These are phyloP conservation scores for Forsythia viridissima DNA, from an alignment of 257 asterid genomes.

Conservation along the genomic window DNA sequence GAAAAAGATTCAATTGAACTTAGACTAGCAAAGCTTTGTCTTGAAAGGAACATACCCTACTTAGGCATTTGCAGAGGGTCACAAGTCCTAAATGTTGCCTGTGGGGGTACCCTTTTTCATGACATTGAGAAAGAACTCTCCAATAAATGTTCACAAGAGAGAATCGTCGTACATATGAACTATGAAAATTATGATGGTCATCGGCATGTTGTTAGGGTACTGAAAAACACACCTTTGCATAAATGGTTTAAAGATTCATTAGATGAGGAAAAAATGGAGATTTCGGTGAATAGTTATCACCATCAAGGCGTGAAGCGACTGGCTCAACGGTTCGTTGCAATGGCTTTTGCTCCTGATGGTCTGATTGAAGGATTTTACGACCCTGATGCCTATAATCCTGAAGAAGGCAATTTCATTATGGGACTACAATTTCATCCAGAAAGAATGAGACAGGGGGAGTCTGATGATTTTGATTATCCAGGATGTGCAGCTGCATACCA, in stretches of 20 bases:
- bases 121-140: constrained; percentile 65
- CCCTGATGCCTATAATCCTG: constrained; percentile 72
- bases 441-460: constrained; percentile 58
- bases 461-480: constrained; percentile 71
- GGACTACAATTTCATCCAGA: constrained; percentile 97
- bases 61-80: constrained; percentile 89
- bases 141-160: constrained; percentile 20
- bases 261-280: constrained; percentile 46
- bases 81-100: constrained; percentile 83
- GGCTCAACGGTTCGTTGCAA: constrained; percentile 76
- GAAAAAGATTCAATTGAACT: constrained; percentile 84
- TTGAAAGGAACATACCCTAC: constrained; percentile 80
- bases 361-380: constrained; percentile 84
- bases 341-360: constrained; percentile 91
- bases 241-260: constrained; percentile 69
- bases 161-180: constrained; percentile 57
- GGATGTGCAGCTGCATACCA: constrained; percentile 74
- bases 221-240: constrained; percentile 63
- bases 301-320: constrained; percentile 91
- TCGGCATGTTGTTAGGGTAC: constrained; percentile 51
- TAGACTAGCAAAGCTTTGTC: constrained; percentile 72
- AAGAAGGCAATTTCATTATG: constrained; percentile 81
- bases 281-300: constrained; percentile 79
- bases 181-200: constrained; percentile 79
- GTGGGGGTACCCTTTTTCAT: constrained; percentile 84